Percentiles rank a stretch among this genome's conserved stretches.
Evolutionary conservation across 2,329 filamentous ascomycete species (phyloP).

Genomic region (Alternaria angustiovoidea): DNA sequence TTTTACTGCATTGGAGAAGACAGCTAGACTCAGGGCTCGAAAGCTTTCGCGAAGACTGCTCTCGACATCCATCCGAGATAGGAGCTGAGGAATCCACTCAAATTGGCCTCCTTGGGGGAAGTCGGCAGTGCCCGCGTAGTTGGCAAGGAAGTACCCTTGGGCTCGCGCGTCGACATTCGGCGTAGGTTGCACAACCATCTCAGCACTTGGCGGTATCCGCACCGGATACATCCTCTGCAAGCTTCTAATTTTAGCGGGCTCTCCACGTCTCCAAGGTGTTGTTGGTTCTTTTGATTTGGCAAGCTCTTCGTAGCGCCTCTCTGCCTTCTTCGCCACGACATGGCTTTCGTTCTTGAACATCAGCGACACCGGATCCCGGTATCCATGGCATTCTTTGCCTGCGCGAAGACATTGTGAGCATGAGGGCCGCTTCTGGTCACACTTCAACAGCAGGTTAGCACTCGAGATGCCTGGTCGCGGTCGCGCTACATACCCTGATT

Average conservation of each 20-base stretch:
- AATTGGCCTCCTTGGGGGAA: constrained; percentile 38
- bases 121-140: constrained; percentile 33
- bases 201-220: constrained; percentile 18
- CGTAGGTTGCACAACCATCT: constrained; percentile 20
- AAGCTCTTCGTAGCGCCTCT: constrained; percentile 34
- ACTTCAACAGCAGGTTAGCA: constrained; percentile 25
- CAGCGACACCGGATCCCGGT: constrained; percentile 41
- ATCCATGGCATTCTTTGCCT: constrained; percentile 40
- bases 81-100: constrained; percentile 36
- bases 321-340: constrained; percentile 35
- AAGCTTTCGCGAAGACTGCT: constrained; percentile 33
- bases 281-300: constrained; percentile 19
- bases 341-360: constrained; percentile 45
- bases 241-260: not conserved
- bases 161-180: constrained; percentile 42
- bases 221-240: not conserved
- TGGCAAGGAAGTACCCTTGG: constrained; percentile 41
- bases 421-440: constrained; percentile 44
- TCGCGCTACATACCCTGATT: constrained; percentile 34
- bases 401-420: constrained; percentile 44
- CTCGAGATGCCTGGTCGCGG: not conserved
- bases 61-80: constrained; percentile 26
- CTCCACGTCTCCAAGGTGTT: not conserved
- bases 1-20: constrained; percentile 37
- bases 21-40: constrained; percentile 35